Conservation (phyloP, 768 basidiomycete genomes). For the Leccinum broughii region DNA sequence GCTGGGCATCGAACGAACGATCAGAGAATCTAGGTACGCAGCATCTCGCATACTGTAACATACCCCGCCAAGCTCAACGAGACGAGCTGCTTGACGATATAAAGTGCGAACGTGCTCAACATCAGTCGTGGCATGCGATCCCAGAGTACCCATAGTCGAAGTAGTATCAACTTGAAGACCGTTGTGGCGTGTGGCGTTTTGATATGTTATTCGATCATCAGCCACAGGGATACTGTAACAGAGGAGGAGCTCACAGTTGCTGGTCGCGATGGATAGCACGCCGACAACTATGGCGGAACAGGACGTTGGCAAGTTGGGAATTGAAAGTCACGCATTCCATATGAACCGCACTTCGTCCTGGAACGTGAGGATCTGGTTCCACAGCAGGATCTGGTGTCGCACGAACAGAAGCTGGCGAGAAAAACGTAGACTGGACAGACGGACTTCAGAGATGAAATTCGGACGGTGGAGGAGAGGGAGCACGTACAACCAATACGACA, state of each 20-base stretch:
- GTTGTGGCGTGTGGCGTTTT: too few relatives aligned
- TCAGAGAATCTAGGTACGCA: constrained; percentile 17
- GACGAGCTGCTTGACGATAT: constrained; percentile 31
- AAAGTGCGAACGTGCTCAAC: constrained; percentile 30
- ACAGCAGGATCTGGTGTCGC: constrained; percentile 29
- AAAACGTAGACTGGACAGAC: not conserved
- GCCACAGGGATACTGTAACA: too few relatives aligned
- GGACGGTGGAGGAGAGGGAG: not conserved
- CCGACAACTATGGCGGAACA: too few relatives aligned
- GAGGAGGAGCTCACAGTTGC: too few relatives aligned
- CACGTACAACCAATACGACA: constrained; percentile 26
- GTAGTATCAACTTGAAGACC: constrained; percentile 21
- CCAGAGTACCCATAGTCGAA: constrained; percentile 42
- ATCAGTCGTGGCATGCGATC: constrained; percentile 30
- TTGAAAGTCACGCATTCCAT: constrained; percentile 26
- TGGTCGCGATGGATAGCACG: constrained; percentile 28
- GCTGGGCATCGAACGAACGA: constrained; percentile 12
- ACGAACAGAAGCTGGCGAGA: not conserved
- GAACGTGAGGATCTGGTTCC: constrained; percentile 37
- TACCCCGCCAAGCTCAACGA: constrained; percentile 26
- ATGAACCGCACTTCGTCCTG: constrained; percentile 35
- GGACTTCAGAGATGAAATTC: not conserved
- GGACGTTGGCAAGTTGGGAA: too few relatives aligned
- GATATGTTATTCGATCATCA: too few relatives aligned
- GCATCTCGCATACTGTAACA: constrained; percentile 23